Base-by-base conservation (phyloP, 225 moss, liverwort and hornwort species). In the Thuidium tamariscinum region DNA sequence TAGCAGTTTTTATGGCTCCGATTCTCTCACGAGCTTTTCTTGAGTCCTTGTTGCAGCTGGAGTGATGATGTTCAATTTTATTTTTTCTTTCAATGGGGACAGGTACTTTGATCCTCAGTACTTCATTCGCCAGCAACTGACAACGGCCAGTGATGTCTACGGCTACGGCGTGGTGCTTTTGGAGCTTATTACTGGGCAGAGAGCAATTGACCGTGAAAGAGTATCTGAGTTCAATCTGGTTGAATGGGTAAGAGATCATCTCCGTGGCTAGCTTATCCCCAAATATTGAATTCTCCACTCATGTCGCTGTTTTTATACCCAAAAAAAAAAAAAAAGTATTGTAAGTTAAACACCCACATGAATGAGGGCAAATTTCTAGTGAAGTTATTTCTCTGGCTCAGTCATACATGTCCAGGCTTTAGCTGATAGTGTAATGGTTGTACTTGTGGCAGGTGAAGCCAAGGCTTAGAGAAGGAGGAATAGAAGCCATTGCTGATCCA, bases 81-180 rank as follows among this genome's bases (percentile, higher is more conserved):
- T 42, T 64, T 77, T 54, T 44, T 42, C 54, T n/a, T n/a, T 86
- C 61, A 44, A 67, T 84, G 69, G 12, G 12, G 11, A 78, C 81
- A 93, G 94, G 39, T 93, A 95, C 84, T 89, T 93, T 39, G 90
- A 93, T 81, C 91, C 93, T 52, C 93, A 93, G n/a, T 92, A 93
- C 70, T 95, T 95, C 85, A 82, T 92, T 82, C 89, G 83, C 48
- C 91, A 88, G 68, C 93, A 90, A 67, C 71, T 95, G 39, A 93
- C 95, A 65, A 92, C 92, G 48, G 92, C 92, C 20, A 90, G 93
- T 55, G 92, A 93, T 32, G 93, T 93, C 37, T 93, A 95, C 16
- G 89, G 91, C 84, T 93, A 77, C 22, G 92, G 93, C 36, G 90
- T 93, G 77, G 90, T 92, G 64, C 85, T 93, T 34, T 68, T 93